A percentile compares a stretch with the other conserved stretches of the same genome.
phyloP scores from a whole-genome alignment of 805 yeast species.

The Scheffersomyces lignosus region DNA sequence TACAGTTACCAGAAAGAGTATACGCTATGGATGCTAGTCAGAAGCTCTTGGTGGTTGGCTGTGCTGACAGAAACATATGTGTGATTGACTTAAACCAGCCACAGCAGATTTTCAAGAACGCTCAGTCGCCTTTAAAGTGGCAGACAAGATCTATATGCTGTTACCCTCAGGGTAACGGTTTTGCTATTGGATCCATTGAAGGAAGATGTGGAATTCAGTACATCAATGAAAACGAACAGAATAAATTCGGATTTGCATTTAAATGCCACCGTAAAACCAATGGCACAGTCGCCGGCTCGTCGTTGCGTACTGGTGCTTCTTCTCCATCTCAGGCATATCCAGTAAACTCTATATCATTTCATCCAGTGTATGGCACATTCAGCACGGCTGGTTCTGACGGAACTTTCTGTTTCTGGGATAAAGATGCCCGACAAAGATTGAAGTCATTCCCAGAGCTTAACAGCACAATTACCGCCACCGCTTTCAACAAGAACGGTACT shows the following conservation, averaged over 20 bases:
- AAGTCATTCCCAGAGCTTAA: conserved; percentile 72
- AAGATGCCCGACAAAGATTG: conserved; percentile 84
- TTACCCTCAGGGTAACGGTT: conserved; percentile 90
- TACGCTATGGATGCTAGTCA: conserved; percentile 84
- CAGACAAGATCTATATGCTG: conserved; percentile 85
- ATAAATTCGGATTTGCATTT: conserved; percentile 78
- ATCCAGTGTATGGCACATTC: conserved; percentile 88
- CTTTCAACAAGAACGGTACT: conserved; percentile 80
- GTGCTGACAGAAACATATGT: conserved; percentile 84
- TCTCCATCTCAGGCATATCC: conserved; percentile 70
- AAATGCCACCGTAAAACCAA: conserved; percentile 83
- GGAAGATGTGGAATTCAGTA: conserved; percentile 96
- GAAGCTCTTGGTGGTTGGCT: conserved; percentile 84
- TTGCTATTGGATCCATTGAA: conserved; percentile 89
- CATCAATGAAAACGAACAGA: conserved; percentile 78
- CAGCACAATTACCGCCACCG: conserved; percentile 70
- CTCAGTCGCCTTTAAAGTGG: conserved; percentile 79
- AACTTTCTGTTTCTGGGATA: conserved; percentile 92
- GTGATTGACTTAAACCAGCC: conserved; percentile 83
- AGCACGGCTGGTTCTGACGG: conserved; percentile 96
- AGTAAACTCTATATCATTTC: conserved; percentile 79
- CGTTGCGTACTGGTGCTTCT: conserved; percentile 23
- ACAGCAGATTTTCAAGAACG: conserved; percentile 70
- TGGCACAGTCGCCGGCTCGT: conserved; percentile 41
- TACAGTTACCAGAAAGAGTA: conserved; percentile 85